These are phyloP conservation scores for Epichloe sp. DNA, from an alignment of 2,329 filamentous ascomycete genomes.

Conservation along the genomic window DNA sequence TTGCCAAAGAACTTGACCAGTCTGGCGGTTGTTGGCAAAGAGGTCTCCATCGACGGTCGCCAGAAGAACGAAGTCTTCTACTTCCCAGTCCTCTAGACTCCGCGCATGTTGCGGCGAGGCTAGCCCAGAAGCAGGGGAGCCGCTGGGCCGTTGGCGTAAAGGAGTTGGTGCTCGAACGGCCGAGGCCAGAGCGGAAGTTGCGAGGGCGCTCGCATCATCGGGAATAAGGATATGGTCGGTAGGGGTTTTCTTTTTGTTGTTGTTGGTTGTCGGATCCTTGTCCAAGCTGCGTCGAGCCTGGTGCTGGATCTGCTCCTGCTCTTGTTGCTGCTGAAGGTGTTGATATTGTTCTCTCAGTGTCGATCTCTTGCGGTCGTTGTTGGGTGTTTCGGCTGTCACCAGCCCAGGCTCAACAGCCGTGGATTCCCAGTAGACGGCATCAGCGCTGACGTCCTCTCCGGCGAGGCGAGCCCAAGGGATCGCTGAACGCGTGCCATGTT, in stretches of 20 bases:
- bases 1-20: constrained; percentile 74
- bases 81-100: constrained; percentile 98
- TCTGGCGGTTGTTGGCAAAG: constrained; percentile 79
- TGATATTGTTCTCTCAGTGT: constrained; percentile 1
- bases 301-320: constrained; percentile 10
- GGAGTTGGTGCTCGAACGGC: constrained; percentile 84
- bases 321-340: constrained; percentile 9
- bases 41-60: constrained; percentile 98
- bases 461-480: neutral
- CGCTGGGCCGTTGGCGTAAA: constrained; percentile 49
- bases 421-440: constrained; percentile 16
- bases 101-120: constrained; percentile 86
- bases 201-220: constrained; percentile 84
- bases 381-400: constrained; percentile 11
- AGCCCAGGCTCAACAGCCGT: constrained; percentile 15
- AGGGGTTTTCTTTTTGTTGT: constrained; percentile 14
- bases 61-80: constrained; percentile 99
- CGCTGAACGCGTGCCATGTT: constrained; percentile 1
- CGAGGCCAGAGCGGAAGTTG: constrained; percentile 92
- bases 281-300: constrained; percentile 6
- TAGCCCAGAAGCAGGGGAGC: constrained; percentile 48
- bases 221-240: constrained; percentile 18
- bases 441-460: neutral
- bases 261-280: constrained; percentile 1
- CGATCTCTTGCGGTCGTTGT: constrained; percentile 5